Percentiles rank a stretch among this genome's conserved stretches.
These are phyloP conservation scores for Salix exigua DNA, from an alignment of 345 rosid genomes.

Conservation along the genomic window DNA sequence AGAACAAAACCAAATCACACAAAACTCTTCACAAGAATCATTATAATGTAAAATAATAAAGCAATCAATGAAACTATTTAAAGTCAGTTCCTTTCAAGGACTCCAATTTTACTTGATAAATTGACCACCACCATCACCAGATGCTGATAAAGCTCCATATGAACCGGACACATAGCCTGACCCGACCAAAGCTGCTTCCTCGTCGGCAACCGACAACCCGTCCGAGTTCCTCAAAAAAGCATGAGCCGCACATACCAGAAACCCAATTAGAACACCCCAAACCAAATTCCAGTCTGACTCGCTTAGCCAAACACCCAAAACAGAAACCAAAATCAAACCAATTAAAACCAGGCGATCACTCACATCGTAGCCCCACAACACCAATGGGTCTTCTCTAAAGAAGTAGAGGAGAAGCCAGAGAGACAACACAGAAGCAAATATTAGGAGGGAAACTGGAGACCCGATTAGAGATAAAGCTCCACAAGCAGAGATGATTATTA, in stretches of 20 bases:
- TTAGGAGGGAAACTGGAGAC: constrained; percentile 31
- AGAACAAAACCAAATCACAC: too few relatives aligned
- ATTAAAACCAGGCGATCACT: constrained; percentile 26
- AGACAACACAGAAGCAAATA: constrained; percentile 13
- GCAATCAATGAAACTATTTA: not conserved
- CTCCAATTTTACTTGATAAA: not conserved
- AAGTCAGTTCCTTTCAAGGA: not conserved
- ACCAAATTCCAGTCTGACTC: constrained; percentile 23
- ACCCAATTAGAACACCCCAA: constrained; percentile 19
- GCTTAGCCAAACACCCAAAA: constrained; percentile 34
- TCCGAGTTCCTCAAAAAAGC: constrained; percentile 30
- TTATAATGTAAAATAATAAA: not conserved
- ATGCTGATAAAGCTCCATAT: constrained; percentile 12
- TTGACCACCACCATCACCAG: constrained; percentile 8
- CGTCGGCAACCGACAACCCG: constrained; percentile 28
- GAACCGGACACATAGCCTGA: not conserved
- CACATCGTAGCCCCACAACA: constrained; percentile 28
- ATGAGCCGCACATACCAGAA: constrained; percentile 31
- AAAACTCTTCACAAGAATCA: too few relatives aligned
- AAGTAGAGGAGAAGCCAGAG: constrained; percentile 44
- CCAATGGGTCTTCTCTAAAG: constrained; percentile 39
- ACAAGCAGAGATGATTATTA: constrained; percentile 25
- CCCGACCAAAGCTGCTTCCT: constrained; percentile 26
- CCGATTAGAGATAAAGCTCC: constrained; percentile 31
- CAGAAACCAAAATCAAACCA: constrained; percentile 27